Conservation (phyloP, 176 grass and related monocot species). For the Olyra latifolia region DNA sequence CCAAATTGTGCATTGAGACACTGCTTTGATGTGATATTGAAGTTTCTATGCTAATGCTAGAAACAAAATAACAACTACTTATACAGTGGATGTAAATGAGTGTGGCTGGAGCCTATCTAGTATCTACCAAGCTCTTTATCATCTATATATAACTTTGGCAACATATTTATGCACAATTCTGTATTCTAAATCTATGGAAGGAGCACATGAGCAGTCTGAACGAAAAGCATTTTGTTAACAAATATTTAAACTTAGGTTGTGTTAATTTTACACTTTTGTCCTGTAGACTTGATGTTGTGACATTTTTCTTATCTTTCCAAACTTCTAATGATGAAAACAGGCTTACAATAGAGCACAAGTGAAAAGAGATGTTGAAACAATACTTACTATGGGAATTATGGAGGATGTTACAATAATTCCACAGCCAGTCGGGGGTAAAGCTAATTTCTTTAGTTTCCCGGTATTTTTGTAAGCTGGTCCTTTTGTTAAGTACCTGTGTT, state of each 20-base stretch:
- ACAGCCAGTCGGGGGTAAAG: slow-evolving; percentile 75
- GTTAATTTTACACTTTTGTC: background rate
- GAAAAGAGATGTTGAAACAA: slow-evolving; percentile 97
- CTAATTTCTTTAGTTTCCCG: slow-evolving; percentile 33
- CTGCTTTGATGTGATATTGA: slow-evolving; percentile 7
- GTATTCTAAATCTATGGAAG: slow-evolving; percentile 7
- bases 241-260: background rate
- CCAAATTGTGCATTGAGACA: background rate
- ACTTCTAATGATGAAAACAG: slow-evolving; percentile 49
- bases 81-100: background rate
- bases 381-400: slow-evolving; percentile 99
- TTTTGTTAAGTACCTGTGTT: background rate
- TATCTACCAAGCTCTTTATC: background rate
- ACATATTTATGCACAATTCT: background rate
- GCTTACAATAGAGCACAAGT: slow-evolving; percentile 87
- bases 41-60: slow-evolving; percentile 14
- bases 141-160: slow-evolving; percentile 2
- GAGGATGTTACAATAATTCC: slow-evolving; percentile 96
- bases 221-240: background rate
- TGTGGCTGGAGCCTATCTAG: background rate
- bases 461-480: slow-evolving; percentile 16
- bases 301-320: slow-evolving; percentile 17
- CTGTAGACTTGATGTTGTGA: slow-evolving; percentile 8
- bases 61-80: background rate
- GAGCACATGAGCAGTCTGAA: background rate